These are phyloP conservation scores for Talaromyces pinophilus DNA, from an alignment of 2,329 filamentous ascomycete genomes.

Conservation along the genomic window DNA sequence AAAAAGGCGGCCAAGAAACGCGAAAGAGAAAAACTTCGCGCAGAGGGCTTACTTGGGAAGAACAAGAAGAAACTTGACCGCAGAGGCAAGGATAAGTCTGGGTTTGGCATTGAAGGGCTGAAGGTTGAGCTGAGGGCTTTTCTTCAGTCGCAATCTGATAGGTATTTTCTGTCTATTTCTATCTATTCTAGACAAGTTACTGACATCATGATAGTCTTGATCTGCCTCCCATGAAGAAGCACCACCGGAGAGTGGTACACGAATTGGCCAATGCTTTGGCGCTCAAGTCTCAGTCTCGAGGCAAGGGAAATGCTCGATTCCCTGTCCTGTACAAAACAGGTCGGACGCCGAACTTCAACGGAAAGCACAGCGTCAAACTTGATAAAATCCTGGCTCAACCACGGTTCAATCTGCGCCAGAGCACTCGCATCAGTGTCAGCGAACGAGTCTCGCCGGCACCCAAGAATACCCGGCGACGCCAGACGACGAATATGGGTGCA, in stretches of 20 bases:
- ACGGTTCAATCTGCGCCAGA: constrained; percentile 32
- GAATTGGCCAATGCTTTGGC: constrained; percentile 72
- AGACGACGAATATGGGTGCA: constrained; percentile 38
- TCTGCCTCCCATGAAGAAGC: constrained; percentile 81
- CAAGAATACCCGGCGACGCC: constrained; percentile 27
- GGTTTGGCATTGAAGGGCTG: constrained; percentile 73
- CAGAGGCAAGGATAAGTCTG: constrained; percentile 67
- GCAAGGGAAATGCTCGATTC: constrained; percentile 70
- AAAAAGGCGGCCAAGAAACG: constrained; percentile 72
- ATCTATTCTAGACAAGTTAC: constrained; percentile 5
- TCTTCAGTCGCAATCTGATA: constrained; percentile 62
- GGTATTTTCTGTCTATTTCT: constrained; percentile 51
- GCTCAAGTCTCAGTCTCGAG: constrained; percentile 81
- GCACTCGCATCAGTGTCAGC: constrained; percentile 6
- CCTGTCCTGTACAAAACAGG: constrained; percentile 75
- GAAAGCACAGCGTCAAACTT: constrained; percentile 54
- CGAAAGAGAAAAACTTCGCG: constrained; percentile 68
- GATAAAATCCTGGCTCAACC: constrained; percentile 42
- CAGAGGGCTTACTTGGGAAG: constrained; percentile 63
- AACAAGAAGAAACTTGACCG: constrained; percentile 61
- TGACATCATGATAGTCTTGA: constrained; percentile 57
- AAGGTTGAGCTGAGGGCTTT: constrained; percentile 73
- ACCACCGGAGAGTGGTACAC: constrained; percentile 75
- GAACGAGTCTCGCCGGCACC: constrained; percentile 15
- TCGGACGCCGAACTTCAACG: constrained; percentile 63